Conservation (phyloP, 768 basidiomycete species). For the Punctularia strigosozonata region DNA sequence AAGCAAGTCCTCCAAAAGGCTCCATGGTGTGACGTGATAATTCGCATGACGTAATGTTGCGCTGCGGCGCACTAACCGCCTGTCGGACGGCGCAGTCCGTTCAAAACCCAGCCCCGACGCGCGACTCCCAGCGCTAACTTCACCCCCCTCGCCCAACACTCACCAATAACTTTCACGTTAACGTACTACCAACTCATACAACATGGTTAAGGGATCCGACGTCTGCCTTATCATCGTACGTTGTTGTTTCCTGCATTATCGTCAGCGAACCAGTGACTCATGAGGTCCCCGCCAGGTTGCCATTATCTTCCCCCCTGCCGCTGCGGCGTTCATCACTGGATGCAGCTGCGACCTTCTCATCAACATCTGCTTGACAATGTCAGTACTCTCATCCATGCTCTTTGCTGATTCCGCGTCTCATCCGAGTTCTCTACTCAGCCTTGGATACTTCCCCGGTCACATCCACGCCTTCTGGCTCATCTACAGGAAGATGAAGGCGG, state of each 20-base stretch:
- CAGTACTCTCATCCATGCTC: slow-evolving; percentile 13
- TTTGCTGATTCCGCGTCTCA: neutral
- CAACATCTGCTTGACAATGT: slow-evolving; percentile 74
- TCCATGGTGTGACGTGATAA: no score
- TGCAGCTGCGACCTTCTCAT: slow-evolving; percentile 83
- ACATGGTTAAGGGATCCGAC: slow-evolving; percentile 53
- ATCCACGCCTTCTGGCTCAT: slow-evolving; percentile 84
- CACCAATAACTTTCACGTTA: neutral
- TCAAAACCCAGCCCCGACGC: no score
- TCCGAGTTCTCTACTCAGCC: slow-evolving; percentile 24
- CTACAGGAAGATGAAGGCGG: slow-evolving; percentile 82
- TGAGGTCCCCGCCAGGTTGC: slow-evolving; percentile 37
- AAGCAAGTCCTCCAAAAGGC: no score
- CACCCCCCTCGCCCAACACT: no score
- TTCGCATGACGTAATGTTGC: no score
- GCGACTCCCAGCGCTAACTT: no score
- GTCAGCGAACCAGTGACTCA: neutral
- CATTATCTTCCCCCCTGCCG: slow-evolving; percentile 75
- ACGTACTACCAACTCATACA: slow-evolving; percentile 3
- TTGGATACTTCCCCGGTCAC: slow-evolving; percentile 67
- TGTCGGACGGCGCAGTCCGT: no score
- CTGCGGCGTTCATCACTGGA: slow-evolving; percentile 64
- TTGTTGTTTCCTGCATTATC: neutral
- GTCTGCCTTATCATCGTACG: slow-evolving; percentile 64
- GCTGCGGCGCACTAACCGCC: no score